phyloP scores from a whole-genome alignment of 2,329 filamentous ascomycete genomes.

The Dryadomyces quercivorus region DNA sequence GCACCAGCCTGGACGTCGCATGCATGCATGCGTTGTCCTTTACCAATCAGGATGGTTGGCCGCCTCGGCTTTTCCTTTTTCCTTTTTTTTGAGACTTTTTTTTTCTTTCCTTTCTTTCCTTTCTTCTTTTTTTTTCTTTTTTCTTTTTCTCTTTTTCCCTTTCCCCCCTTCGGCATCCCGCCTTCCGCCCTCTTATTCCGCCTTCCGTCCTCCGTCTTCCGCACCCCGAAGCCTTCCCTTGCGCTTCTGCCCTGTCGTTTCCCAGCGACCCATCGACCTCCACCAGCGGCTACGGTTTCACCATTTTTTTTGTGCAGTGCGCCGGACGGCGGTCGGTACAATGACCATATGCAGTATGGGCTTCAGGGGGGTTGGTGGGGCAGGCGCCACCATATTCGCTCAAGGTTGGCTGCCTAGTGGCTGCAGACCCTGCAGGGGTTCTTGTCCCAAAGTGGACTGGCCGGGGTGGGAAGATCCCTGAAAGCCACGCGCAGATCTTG shows the following conservation, averaged over 20 bases:
- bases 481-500: slow-evolving; percentile 27
- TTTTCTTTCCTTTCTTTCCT: not conserved
- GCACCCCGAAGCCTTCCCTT: not conserved
- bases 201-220: not conserved
- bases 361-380: slow-evolving; percentile 1
- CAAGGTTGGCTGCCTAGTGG: not conserved
- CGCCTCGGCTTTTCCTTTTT: not conserved
- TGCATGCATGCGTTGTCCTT: too few species aligned
- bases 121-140: not conserved
- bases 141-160: not conserved
- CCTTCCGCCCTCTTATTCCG: not conserved
- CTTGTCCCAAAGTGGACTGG: slow-evolving; percentile 17
- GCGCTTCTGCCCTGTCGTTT: not conserved
- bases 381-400: not conserved
- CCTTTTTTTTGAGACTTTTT: not conserved
- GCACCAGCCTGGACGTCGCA: too few species aligned
- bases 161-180: too few species aligned
- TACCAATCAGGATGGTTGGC: too few species aligned
- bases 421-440: slow-evolving; percentile 15
- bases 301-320: not conserved
- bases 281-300: not conserved
- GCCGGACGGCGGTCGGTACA: not conserved
- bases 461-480: slow-evolving; percentile 21
- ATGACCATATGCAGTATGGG: not conserved
- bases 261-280: not conserved